Evolutionary conservation across 306 rosid genomes (phyloP).

Genomic region (Spatholobus suberectus): DNA sequence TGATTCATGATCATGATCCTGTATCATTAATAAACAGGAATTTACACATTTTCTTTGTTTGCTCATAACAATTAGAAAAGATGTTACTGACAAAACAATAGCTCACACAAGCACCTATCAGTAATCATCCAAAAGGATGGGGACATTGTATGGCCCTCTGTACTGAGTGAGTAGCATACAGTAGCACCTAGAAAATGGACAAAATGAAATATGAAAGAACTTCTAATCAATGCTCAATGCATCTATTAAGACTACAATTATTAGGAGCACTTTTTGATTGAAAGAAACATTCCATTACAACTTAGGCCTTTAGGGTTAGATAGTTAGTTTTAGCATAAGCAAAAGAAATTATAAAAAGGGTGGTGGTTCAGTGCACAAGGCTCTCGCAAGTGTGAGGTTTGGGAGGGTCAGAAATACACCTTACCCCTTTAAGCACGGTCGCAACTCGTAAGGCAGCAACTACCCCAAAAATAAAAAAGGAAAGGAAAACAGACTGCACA

Average conservation of each 20-base stretch:
- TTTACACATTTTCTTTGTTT: neutral
- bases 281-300: neutral
- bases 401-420: neutral
- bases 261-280: neutral
- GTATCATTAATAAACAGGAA: neutral
- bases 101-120: slow-evolving; percentile 12
- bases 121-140: slow-evolving; percentile 13
- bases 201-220: neutral
- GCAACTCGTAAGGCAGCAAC: neutral
- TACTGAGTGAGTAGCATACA: neutral
- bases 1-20: too few species aligned
- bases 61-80: slow-evolving; percentile 8
- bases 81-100: neutral
- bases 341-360: neutral
- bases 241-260: neutral
- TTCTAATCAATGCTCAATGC: neutral
- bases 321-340: neutral
- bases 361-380: neutral
- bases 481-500: neutral
- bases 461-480: neutral
- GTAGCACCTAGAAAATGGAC: slow-evolving; percentile 21
- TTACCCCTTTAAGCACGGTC: neutral
- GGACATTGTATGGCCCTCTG: neutral
- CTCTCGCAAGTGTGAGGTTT: neutral
- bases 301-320: neutral